Conservation (phyloP, 2,329 filamentous ascomycete genomes). For the Cladophialophora bantiana region DNA sequence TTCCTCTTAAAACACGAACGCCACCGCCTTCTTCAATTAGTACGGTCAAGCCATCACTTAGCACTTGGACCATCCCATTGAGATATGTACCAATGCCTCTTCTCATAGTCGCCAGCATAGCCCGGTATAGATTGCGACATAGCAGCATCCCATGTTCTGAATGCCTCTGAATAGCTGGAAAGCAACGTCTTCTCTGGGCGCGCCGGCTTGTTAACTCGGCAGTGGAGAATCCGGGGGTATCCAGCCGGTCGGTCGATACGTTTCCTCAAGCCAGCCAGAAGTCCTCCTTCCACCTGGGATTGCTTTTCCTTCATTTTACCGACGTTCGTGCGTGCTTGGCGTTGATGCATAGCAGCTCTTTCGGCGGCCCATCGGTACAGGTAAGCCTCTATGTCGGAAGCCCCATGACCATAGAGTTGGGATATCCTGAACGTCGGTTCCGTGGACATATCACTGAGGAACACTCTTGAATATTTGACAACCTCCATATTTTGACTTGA, state of each 20-base stretch:
- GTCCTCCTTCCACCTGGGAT: slow-evolving; percentile 1
- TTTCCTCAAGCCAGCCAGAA: neutral
- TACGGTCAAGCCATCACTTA: neutral
- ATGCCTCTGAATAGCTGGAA: slow-evolving; percentile 11
- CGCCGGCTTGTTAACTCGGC: slow-evolving; percentile 5
- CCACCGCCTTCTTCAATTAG: neutral
- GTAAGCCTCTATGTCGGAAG: neutral
- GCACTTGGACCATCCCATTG: slow-evolving; percentile 8
- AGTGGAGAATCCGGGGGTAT: neutral
- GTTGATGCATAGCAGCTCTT: neutral
- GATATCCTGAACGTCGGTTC: neutral
- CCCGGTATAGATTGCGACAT: slow-evolving; percentile 14
- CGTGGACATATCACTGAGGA: neutral
- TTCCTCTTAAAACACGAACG: neutral
- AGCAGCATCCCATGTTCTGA: slow-evolving; percentile 12
- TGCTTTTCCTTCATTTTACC: neutral
- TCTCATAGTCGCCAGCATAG: slow-evolving; percentile 5
- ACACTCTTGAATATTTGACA: slow-evolving; percentile 11
- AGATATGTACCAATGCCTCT: slow-evolving; percentile 19
- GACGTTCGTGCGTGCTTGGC: neutral
- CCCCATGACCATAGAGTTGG: neutral
- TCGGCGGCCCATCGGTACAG: neutral
- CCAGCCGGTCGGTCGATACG: neutral
- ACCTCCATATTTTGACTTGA: slow-evolving; percentile 20
- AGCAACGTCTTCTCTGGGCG: neutral